Evolutionary conservation across 1,139 yeast genomes (phyloP).

Genomic region (Debaryomyces udenii): DNA sequence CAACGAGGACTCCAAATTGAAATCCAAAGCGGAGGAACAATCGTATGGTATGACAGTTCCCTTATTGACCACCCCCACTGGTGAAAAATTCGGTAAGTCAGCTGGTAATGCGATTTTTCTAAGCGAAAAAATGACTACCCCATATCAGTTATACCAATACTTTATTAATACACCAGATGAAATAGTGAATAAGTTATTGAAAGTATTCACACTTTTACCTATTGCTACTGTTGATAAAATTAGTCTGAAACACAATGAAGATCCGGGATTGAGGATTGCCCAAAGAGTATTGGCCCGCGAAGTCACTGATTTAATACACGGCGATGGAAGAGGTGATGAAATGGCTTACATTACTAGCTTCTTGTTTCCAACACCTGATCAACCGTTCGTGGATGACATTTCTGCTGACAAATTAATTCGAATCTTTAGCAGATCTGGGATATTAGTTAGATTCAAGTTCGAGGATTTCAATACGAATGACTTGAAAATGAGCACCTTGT

Average conservation of each 20-base stretch:
- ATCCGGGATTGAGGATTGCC: constrained; percentile 69
- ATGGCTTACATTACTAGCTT: constrained; percentile 67
- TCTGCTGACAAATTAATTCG: constrained; percentile 56
- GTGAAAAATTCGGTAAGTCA: constrained; percentile 95
- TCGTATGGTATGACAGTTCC: constrained; percentile 90
- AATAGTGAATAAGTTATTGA: constrained; percentile 68
- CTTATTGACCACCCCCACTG: constrained; percentile 80
- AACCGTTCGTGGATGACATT: constrained; percentile 48
- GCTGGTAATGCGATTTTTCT: constrained; percentile 97
- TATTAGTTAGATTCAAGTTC: constrained; percentile 47
- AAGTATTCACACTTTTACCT: constrained; percentile 80
- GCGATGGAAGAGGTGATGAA: constrained; percentile 70
- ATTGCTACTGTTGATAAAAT: constrained; percentile 52
- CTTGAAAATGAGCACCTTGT: constrained; percentile 43
- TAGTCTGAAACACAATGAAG: constrained; percentile 55
- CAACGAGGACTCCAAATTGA: constrained; percentile 17
- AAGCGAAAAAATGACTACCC: constrained; percentile 68
- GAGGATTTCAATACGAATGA: constrained; percentile 40
- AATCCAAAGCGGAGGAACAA: constrained; percentile 18
- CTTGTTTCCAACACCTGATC: constrained; percentile 63
- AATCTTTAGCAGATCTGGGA: constrained; percentile 65
- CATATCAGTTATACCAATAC: constrained; percentile 84
- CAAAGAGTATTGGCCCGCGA: constrained; percentile 81
- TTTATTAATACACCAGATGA: constrained; percentile 81
- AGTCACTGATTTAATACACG: constrained; percentile 86